A percentile compares a stretch with the other conserved stretches of the same genome.
Evolutionary conservation across 2,329 filamentous ascomycete species (phyloP).

Genomic region (Talaromyces atroroseus): DNA sequence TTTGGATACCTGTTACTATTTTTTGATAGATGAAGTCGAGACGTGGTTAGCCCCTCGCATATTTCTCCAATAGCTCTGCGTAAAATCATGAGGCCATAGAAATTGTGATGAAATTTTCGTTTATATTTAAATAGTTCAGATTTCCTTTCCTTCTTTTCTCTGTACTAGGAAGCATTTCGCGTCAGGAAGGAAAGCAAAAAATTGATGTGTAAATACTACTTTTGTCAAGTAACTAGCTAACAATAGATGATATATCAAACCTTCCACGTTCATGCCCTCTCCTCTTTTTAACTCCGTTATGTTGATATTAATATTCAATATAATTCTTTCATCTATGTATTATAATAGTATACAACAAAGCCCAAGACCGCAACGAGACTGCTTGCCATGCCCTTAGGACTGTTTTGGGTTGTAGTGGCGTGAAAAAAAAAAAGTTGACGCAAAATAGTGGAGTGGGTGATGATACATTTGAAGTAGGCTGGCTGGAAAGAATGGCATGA

Average conservation of each 20-base stretch:
- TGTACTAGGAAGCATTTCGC: not conserved
- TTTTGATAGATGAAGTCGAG: slow-evolving; percentile 5
- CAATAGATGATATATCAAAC: not conserved
- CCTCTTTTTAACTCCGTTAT: not conserved
- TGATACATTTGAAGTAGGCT: not conserved
- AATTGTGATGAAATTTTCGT: not conserved
- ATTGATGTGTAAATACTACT: not conserved
- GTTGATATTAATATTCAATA: not conserved
- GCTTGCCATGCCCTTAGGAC: not conserved
- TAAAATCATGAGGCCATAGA: not conserved
- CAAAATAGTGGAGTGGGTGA: not conserved
- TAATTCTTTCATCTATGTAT: not conserved
- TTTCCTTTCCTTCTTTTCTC: not conserved
- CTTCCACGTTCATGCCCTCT: not conserved
- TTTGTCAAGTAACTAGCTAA: not conserved
- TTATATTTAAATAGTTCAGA: not conserved
- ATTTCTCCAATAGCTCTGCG: not conserved
- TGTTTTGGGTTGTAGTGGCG: not conserved
- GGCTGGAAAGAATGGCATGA: not conserved
- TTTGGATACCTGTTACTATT: slow-evolving; percentile 5
- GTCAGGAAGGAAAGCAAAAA: not conserved
- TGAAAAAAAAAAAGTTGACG: not conserved
- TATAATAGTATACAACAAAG: not conserved
- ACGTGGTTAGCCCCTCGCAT: not conserved
- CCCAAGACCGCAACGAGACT: too few relatives aligned